Base-by-base conservation (phyloP, 495 filamentous ascomycete species). In the Xeromyces bisporus region DNA sequence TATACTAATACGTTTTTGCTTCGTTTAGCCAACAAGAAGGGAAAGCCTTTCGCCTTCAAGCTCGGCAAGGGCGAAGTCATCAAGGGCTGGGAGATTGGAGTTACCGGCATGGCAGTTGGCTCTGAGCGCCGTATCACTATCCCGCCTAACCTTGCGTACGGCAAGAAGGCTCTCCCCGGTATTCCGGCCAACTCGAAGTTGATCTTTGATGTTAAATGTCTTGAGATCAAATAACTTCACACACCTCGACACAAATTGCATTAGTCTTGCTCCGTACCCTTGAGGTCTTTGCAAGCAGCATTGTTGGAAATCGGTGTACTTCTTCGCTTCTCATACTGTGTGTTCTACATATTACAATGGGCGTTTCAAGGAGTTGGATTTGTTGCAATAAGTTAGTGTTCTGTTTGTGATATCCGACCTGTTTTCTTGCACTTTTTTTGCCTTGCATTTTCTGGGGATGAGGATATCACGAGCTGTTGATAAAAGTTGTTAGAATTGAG, bases 51-150 rank as follows among this genome's bases (percentile, higher is more conserved):
- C 62, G 68, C 64, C 42, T 94, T 96, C 75, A 87, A 82, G 57
- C 68, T 93, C 29, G 89, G 91, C 40, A 71, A 71, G 51, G 85
- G 85, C 35, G 82, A 94, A 48, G 89, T 99, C 41, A 96, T 99
- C 63, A 86, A 92, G 69, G 89, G 89, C 42, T 94, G 87, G 89
- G 91, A 99, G 50, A 73, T 93, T 38, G 89, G 89, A 53, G 60
- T 99, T 39, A 67, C 66, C 35, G 89, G 89, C 50, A 93, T 99
- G 85, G 61, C 77, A 32, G 72, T 80, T 35, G 85, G 89, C 53
- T 84, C 83, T 36, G 91, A 96, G 68, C 82, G 89, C 40, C 73
- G 89, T 31, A 69, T 99, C 47, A 80, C 67, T 31, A 80, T 99
- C 46, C 89, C 89, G 23, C 64, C 89, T 11, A 56, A 76, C 35